Evolutionary conservation across 2,329 filamentous ascomycete species (phyloP).

Genomic region (Fusarium illudens): DNA sequence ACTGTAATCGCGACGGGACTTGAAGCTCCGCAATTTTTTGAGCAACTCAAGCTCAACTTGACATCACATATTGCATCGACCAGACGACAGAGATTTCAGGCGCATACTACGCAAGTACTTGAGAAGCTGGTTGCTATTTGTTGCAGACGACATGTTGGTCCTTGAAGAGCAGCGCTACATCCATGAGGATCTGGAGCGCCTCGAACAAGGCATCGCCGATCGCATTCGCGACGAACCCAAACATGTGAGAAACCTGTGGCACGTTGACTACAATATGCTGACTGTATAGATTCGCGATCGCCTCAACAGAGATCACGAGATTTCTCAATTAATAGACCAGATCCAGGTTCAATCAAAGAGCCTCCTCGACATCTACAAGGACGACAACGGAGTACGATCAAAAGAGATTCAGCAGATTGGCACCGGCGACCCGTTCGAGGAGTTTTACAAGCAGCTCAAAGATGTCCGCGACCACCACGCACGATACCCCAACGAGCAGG

Average conservation of each 20-base stretch:
- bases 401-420: conserved; percentile 86
- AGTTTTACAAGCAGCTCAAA: conserved; percentile 87
- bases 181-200: conserved; percentile 94
- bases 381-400: conserved; percentile 74
- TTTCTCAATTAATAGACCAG: conserved; percentile 84
- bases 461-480: conserved; percentile 88
- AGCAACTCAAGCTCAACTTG: conserved; percentile 24
- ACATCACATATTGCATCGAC: conserved; percentile 6
- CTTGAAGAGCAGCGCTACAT: conserved; percentile 93
- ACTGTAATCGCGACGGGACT: conserved; percentile 41
- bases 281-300: conserved; percentile 79
- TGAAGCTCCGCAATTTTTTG: conserved; percentile 42
- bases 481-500: conserved; percentile 90
- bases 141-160: conserved; percentile 71
- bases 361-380: conserved; percentile 84
- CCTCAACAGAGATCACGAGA: conserved; percentile 89
- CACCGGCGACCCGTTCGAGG: conserved; percentile 85
- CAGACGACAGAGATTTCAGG: background rate
- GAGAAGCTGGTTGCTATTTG: background rate
- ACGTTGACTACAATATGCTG: conserved; percentile 20
- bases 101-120: background rate
- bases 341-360: conserved; percentile 87
- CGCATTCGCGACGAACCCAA: conserved; percentile 88
- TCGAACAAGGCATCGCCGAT: conserved; percentile 93
- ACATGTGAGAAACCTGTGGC: conserved; percentile 65